phyloP scores from a whole-genome alignment of 1,139 yeast species.

The Debaryomyces sp. region DNA sequence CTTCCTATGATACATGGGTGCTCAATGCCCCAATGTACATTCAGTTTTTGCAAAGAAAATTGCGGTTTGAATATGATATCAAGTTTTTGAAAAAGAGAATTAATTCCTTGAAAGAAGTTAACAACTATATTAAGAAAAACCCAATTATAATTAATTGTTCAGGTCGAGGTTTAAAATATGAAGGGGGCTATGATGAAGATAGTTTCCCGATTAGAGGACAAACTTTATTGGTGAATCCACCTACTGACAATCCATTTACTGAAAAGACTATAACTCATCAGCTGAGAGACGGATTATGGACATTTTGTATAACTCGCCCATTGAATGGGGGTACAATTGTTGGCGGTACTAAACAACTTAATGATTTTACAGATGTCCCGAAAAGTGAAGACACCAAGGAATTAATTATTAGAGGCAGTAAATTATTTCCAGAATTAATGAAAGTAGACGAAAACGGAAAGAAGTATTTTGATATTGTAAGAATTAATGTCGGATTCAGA shows the following conservation, averaged over 20 bases:
- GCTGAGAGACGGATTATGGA: constrained; percentile 59
- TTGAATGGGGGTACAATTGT: constrained; percentile 63
- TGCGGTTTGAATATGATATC: constrained; percentile 42
- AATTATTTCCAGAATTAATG: constrained; percentile 59
- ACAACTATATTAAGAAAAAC: constrained; percentile 12
- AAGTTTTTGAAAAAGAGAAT: constrained; percentile 40
- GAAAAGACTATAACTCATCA: constrained; percentile 62
- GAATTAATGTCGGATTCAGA: constrained; percentile 69
- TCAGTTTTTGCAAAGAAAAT: constrained; percentile 43
- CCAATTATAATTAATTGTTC: constrained; percentile 55
- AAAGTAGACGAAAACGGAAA: constrained; percentile 21
- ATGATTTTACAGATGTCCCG: constrained; percentile 35
- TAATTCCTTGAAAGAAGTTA: constrained; percentile 43
- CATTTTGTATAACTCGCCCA: constrained; percentile 67
- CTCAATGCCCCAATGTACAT: constrained; percentile 62
- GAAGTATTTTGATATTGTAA: constrained; percentile 41
- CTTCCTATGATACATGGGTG: constrained; percentile 62
- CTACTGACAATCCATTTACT: constrained; percentile 34
- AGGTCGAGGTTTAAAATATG: constrained; percentile 61
- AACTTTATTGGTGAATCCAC: constrained; percentile 56
- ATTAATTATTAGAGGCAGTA: constrained; percentile 46
- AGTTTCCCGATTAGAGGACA: constrained; percentile 68
- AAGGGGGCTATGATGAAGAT: constrained; percentile 56
- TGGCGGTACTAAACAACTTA: constrained; percentile 70
- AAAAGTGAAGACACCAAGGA: constrained; percentile 50